Evolutionary conservation across 768 basidiomycete genomes (phyloP).

Genomic region (Suillus americanus): DNA sequence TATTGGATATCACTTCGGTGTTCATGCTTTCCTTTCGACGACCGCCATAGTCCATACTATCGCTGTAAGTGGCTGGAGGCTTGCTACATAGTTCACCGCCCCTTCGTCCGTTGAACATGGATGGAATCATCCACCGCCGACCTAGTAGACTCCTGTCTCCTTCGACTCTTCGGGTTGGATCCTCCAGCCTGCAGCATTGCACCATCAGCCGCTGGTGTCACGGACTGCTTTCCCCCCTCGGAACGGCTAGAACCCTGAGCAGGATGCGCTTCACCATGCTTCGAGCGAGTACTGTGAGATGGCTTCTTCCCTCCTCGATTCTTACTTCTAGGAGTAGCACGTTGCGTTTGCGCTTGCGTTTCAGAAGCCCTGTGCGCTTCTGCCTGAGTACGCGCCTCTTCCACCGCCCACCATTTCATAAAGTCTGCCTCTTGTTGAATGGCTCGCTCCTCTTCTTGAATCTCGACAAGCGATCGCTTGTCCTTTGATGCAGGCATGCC

Average conservation of each 20-base stretch:
- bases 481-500: constrained; percentile 7
- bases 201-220: neutral
- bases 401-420: constrained; percentile 85
- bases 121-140: neutral
- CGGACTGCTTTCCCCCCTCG: neutral
- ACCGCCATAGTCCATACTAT: neutral
- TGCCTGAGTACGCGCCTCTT: constrained; percentile 67
- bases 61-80: neutral
- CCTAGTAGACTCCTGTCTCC: neutral
- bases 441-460: constrained; percentile 80
- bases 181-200: neutral
- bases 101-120: neutral
- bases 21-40: neutral
- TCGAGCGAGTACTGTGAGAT: neutral
- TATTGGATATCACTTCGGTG: neutral
- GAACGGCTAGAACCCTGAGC: neutral
- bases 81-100: neutral
- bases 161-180: neutral
- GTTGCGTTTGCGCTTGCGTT: neutral
- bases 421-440: constrained; percentile 75
- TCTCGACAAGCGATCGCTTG: constrained; percentile 30
- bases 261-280: neutral
- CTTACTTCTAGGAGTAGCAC: neutral
- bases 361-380: constrained; percentile 29
- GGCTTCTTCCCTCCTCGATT: neutral